Evolutionary conservation across 805 yeast genomes (phyloP).

Genomic region (Ogataea naganishii): DNA sequence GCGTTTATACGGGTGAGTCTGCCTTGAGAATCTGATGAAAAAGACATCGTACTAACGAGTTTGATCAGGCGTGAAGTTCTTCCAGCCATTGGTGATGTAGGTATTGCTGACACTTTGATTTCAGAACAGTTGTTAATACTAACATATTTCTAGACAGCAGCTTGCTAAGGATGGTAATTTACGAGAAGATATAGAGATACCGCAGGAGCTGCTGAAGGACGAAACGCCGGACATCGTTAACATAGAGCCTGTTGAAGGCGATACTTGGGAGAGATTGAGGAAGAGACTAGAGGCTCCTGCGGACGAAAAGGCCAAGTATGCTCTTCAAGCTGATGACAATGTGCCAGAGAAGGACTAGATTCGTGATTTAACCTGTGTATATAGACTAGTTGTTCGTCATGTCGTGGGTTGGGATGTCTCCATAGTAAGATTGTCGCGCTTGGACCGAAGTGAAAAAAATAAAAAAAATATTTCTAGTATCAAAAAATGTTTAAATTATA

Average conservation of each 20-base stretch:
- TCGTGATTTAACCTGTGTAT: no score
- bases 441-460: no score
- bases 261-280: constrained; percentile 13
- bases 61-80: constrained; percentile 48
- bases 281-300: constrained; percentile 10
- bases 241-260: constrained; percentile 17
- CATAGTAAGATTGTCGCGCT: no score
- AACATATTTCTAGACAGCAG: constrained; percentile 37
- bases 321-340: neutral
- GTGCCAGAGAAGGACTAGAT: no score
- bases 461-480: neutral
- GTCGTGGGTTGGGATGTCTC: no score
- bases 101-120: constrained; percentile 16
- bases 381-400: no score
- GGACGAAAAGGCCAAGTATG: constrained; percentile 6
- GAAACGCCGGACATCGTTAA: constrained; percentile 26
- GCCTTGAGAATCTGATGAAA: neutral
- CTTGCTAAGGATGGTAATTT: constrained; percentile 57
- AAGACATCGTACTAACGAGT: no score
- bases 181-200: constrained; percentile 50
- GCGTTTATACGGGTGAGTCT: constrained; percentile 34
- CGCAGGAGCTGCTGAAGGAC: constrained; percentile 47
- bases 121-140: neutral
- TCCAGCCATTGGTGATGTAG: constrained; percentile 65
- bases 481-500: no score